Evolutionary conservation across 2,329 filamentous ascomycete genomes (phyloP), one percentile per base, ranked within the genome.

Genomic region (Capronia americana): DNA sequence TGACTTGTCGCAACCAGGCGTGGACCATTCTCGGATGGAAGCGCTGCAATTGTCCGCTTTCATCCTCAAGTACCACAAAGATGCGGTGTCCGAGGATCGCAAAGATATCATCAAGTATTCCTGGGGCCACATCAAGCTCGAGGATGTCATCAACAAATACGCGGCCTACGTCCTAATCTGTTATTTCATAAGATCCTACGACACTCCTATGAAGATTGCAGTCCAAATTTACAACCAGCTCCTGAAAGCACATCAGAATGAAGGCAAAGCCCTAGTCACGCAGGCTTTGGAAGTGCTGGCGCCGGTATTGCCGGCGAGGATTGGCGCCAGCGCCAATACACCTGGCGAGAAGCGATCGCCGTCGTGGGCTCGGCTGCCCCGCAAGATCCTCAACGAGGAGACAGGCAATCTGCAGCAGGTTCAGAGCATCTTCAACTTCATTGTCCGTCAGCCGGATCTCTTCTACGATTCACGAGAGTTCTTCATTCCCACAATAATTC

Each of bases 81-180:
- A 87, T 34, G 91, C 93, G 61, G 86, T 99, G 1, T 91, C 96
- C 72, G 95, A 98, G 74, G 90, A 92, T 2, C 89, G 96, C 44
- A 99, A 99, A 79, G 95, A 99, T 70, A 94, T 99, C 69, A 99
- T 99, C 75, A 98, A 97, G 79, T 99, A 98, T 78, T 93, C 93
- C 2, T 99, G 95, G 95, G 97, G 93, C 20, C 98, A 97, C 76
- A 99, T 99, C 74, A 88, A 92, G 26, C 86, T 99, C n/a, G 96
- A 99, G 75, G 95, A 99, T 77, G 92, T 97, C 64, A 97, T 99
- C 82, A 99, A 98, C 83, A 99, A 99, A 78, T 95, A 98, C 77
- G 95, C 94, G 0, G 93, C 95, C 2, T 99, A 99, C 74, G 94
- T 97, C 4, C 88, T 99, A 5, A 96, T 99, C 68, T 93, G 92